Conservation (phyloP, 2,329 filamentous ascomycete genomes). For the Diaporthe batatas region DNA sequence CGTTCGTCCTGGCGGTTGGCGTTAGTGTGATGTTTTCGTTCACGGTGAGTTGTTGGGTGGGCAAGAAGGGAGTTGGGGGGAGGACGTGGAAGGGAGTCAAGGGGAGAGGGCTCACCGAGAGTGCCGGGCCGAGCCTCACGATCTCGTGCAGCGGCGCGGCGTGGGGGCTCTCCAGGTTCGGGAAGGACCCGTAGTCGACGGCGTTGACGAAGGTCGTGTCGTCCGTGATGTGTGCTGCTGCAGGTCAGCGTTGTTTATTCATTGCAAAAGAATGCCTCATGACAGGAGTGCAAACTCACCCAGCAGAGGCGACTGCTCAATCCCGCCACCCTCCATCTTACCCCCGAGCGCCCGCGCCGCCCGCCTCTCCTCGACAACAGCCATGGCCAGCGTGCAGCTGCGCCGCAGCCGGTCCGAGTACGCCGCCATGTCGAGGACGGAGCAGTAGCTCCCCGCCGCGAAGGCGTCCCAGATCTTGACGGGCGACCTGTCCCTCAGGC, state of each 20-base stretch:
- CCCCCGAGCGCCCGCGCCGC: slow-evolving; percentile 59
- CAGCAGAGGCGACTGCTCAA: slow-evolving; percentile 60
- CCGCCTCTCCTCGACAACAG: slow-evolving; percentile 64
- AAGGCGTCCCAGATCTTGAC: slow-evolving; percentile 64
- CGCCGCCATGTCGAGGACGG: slow-evolving; percentile 61
- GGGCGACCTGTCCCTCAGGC: slow-evolving; percentile 54
- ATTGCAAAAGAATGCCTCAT: too few relatives aligned
- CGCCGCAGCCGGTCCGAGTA: slow-evolving; percentile 59
- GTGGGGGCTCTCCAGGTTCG: slow-evolving; percentile 58
- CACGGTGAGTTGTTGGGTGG: neutral
- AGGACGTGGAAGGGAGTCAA: rapidly evolving
- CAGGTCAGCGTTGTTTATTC: slow-evolving; percentile 32
- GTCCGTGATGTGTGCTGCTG: slow-evolving; percentile 57
- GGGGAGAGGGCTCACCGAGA: slow-evolving; percentile 58
- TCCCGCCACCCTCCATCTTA: slow-evolving; percentile 52
- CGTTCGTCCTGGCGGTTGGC: slow-evolving; percentile 58
- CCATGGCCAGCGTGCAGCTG: slow-evolving; percentile 67
- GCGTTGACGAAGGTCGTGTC: slow-evolving; percentile 56
- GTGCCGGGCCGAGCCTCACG: slow-evolving; percentile 64
- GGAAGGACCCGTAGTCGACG: slow-evolving; percentile 67
- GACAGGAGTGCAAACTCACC: too few relatives aligned
- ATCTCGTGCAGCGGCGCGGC: slow-evolving; percentile 57
- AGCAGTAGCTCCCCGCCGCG: slow-evolving; percentile 63
- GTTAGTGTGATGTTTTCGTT: neutral
- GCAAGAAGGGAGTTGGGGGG: too few relatives aligned